A percentile compares a stretch with the other conserved stretches of the same genome.
Evolutionary conservation across 108 stramenopile genomes (phyloP).

Genomic region (Conticribra guillardii): DNA sequence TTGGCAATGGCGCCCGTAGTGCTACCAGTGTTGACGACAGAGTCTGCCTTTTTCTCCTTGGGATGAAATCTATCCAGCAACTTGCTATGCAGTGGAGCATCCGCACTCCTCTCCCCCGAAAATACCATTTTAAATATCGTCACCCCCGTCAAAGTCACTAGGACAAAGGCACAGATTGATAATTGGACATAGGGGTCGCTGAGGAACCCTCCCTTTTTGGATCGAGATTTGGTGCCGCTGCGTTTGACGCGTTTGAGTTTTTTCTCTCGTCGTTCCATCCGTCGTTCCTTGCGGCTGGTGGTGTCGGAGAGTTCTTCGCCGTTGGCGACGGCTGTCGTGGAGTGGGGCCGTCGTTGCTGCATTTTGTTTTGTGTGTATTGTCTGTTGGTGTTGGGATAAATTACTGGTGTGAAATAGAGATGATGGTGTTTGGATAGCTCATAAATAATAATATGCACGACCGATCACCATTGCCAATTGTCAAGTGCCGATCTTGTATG

Average conservation of each 20-base stretch:
- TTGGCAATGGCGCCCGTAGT: conserved; percentile 5
- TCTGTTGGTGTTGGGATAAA: background rate
- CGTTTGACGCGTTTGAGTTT: conserved; percentile 13
- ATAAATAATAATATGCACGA: no score
- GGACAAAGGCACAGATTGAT: conserved; percentile 18
- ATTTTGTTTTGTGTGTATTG: conserved; percentile 39
- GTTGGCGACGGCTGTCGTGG: conserved; percentile 15
- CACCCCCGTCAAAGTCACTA: conserved; percentile 25
- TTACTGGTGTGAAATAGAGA: no score
- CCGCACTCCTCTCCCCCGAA: background rate
- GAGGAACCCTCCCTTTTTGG: background rate
- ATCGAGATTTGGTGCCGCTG: background rate
- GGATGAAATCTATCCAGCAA: no score
- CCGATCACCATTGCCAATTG: no score
- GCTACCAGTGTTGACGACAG: background rate
- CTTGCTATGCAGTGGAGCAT: no score
- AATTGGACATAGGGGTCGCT: conserved; percentile 14
- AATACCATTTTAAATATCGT: conserved; percentile 13
- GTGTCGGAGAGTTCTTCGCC: conserved; percentile 7
- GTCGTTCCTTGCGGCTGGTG: conserved; percentile 39
- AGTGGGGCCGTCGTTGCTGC: conserved; percentile 50
- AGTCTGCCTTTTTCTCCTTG: no score
- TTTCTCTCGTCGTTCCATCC: conserved; percentile 47
- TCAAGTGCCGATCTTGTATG: no score
- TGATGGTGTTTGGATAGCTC: no score